These are phyloP conservation scores for Aureobasidium sp. DNA, from an alignment of 2,329 filamentous ascomycete species.

Conservation along the genomic window DNA sequence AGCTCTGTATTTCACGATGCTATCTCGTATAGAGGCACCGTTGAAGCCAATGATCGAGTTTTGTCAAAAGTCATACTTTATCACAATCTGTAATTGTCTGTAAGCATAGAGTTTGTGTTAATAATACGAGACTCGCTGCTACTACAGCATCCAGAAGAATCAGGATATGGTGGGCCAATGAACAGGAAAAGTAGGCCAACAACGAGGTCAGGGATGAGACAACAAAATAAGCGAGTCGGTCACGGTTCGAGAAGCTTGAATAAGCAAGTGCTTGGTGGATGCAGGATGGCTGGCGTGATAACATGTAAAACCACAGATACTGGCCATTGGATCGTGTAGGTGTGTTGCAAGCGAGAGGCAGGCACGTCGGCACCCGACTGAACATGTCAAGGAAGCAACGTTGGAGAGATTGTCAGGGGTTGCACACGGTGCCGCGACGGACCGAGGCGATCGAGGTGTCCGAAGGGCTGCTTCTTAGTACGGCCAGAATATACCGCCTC, in stretches of 20 bases:
- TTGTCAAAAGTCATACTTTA: conserved; percentile 3
- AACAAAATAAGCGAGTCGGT: neutral
- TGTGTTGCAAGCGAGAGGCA: neutral
- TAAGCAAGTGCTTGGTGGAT: neutral
- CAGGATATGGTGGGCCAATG: neutral
- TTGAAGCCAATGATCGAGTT: neutral
- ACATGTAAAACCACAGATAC: neutral
- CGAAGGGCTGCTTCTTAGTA: neutral
- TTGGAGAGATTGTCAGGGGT: neutral
- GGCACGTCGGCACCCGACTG: neutral
- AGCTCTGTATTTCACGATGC: neutral
- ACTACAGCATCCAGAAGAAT: neutral
- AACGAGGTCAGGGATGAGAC: conserved; percentile 6
- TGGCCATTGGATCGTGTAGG: neutral
- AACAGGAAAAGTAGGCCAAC: neutral
- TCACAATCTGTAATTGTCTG: neutral
- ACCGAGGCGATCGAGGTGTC: neutral
- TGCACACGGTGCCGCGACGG: neutral
- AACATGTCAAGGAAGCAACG: neutral
- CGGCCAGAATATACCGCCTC: neutral
- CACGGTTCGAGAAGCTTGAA: neutral
- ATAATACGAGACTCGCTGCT: neutral
- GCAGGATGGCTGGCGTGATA: neutral
- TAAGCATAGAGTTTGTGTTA: neutral
- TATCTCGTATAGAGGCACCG: conserved; percentile 7